These are phyloP conservation scores for Neopestalotiopsis clavispora DNA, from an alignment of 2,329 filamentous ascomycete species.

Conservation along the genomic window DNA sequence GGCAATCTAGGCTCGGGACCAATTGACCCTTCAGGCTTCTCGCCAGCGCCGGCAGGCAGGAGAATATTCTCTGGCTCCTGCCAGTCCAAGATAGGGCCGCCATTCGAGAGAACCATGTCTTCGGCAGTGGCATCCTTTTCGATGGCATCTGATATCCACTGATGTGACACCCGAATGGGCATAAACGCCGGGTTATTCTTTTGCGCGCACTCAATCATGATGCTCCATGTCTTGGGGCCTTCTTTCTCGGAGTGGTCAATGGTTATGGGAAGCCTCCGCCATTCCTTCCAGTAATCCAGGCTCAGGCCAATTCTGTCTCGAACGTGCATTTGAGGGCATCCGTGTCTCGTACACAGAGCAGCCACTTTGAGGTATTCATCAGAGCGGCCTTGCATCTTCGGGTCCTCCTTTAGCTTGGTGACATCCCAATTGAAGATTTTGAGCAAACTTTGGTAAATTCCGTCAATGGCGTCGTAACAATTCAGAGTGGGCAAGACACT, in stretches of 20 bases:
- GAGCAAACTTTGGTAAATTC: constrained; percentile 72
- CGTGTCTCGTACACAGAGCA: constrained; percentile 73
- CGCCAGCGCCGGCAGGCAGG: constrained; percentile 51
- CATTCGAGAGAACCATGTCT: constrained; percentile 43
- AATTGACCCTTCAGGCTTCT: constrained; percentile 50
- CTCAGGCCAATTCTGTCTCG: constrained; percentile 70
- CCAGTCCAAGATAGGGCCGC: constrained; percentile 66
- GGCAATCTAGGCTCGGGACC: constrained; percentile 60
- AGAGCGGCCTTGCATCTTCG: constrained; percentile 46
- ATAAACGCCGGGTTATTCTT: constrained; percentile 37
- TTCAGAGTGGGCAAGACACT: constrained; percentile 72
- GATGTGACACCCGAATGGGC: constrained; percentile 70
- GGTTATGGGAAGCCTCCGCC: constrained; percentile 50
- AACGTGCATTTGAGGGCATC: constrained; percentile 73
- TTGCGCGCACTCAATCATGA: constrained; percentile 69
- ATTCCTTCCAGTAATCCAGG: constrained; percentile 79
- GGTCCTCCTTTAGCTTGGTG: constrained; percentile 57
- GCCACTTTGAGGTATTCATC: constrained; percentile 57
- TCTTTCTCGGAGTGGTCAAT: constrained; percentile 43
- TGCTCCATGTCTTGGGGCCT: constrained; percentile 62
- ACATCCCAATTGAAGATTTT: constrained; percentile 76
- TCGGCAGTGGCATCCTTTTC: constrained; percentile 56
- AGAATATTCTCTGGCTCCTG: constrained; percentile 72
- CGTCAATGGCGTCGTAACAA: constrained; percentile 77
- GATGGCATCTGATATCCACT: constrained; percentile 75